Evolutionary conservation across 345 rosid species (phyloP), one percentile per base, ranked within the genome.

Genomic region (Zanthoxylum bungeanum): DNA sequence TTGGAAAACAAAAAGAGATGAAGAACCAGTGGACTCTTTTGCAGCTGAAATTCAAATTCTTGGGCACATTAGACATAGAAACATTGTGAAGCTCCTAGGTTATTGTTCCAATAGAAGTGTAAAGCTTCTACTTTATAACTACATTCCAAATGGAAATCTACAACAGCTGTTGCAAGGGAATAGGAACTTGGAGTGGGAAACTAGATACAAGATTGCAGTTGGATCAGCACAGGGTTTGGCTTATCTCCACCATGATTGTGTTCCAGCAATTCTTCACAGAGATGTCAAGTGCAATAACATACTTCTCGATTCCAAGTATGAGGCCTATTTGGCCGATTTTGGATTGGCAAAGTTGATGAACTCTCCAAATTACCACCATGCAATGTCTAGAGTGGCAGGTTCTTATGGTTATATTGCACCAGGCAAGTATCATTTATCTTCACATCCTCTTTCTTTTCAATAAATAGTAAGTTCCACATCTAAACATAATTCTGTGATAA

Each of bases 391-490:
- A 68, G 87, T 94, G 12, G 98, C 97, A 5, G 97, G 98, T 16
- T 94, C 98, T 5, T 94, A 89, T 3, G 98, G 97, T 42, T 94
- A 92, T 75, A 94, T 92, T 53, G 98, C 97, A 52, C 98, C 98
- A 86, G 98, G 98, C 70, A 87, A 80, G 83, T 72, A 9, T n/a
- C n/a, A n/a, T n/a, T n/a, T n/a, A n/a, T n/a, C n/a, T n/a, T n/a
- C n/a, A n/a, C n/a, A n/a, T n/a, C n/a, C n/a, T n/a, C n/a, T n/a
- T n/a, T 36, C 42, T 27, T 39, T 68, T 39, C 52, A 4, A 10
- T 19, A 24, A 64, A 14, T 57, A n/a, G n/a, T n/a, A n/a, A n/a
- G n/a, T n/a, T n/a, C n/a, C n/a, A n/a, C n/a, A n/a, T n/a, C n/a
- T n/a, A n/a, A n/a, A n/a, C n/a, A n/a, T n/a, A n/a, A n/a, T n/a